A percentile compares a stretch with the other conserved stretches of the same genome.
Evolutionary conservation across 2,329 filamentous ascomycete species (phyloP).

Genomic region (Elsinoe arachidis): DNA sequence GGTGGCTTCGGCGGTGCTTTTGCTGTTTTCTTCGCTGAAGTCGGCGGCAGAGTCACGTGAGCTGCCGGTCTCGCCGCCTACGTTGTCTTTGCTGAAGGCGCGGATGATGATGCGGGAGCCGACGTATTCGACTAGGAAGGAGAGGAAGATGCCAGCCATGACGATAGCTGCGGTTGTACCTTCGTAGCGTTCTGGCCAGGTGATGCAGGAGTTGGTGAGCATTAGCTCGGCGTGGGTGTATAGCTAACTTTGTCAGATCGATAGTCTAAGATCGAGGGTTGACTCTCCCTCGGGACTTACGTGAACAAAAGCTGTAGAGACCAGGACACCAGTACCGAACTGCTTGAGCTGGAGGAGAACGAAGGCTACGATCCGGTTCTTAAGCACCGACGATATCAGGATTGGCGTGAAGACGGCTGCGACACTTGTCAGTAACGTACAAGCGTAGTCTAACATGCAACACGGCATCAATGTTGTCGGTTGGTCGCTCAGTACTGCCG

Average conservation of each 20-base stretch:
- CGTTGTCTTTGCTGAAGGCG: not conserved
- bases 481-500: not conserved
- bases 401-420: slow-evolving; percentile 57
- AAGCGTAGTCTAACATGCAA: no score
- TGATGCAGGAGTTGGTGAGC: slow-evolving; percentile 63
- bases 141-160: slow-evolving; percentile 65
- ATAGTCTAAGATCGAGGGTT: no score
- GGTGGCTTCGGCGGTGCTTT: slow-evolving; percentile 2
- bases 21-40: not conserved
- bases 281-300: slow-evolving; percentile 31
- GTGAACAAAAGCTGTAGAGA: slow-evolving; percentile 63
- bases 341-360: slow-evolving; percentile 59
- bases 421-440: no score
- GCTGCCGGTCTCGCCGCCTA: not conserved
- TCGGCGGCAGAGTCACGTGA: not conserved
- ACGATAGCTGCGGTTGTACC: slow-evolving; percentile 60
- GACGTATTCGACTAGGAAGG: slow-evolving; percentile 62
- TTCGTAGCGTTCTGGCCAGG: slow-evolving; percentile 54
- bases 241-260: slow-evolving; percentile 41
- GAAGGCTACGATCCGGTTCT: slow-evolving; percentile 38
- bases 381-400: slow-evolving; percentile 50
- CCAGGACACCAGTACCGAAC: slow-evolving; percentile 64
- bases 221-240: slow-evolving; percentile 65
- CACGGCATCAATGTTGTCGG: not conserved
- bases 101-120: slow-evolving; percentile 49